phyloP scores from a whole-genome alignment of 2,329 filamentous ascomycete genomes.

The Aureobasidium sp. region DNA sequence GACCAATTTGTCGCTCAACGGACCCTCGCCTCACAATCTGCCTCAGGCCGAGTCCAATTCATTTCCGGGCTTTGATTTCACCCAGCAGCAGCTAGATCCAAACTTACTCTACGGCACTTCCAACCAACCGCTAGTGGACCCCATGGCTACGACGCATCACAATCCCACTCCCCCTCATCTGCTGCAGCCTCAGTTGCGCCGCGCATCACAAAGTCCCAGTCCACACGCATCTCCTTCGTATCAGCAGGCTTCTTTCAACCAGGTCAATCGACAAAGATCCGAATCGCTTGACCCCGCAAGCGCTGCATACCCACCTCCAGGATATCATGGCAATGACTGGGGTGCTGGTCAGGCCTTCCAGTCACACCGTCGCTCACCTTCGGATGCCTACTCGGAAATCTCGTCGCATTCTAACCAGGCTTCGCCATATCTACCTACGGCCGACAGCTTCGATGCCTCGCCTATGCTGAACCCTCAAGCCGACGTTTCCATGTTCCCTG shows the following conservation, averaged over 20 bases:
- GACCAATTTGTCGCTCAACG: conserved; percentile 26
- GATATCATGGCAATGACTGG: conserved; percentile 50
- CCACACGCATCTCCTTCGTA: conserved; percentile 48
- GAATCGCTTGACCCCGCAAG: conserved; percentile 54
- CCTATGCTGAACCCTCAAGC: conserved; percentile 68
- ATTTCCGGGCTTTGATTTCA: conserved; percentile 51
- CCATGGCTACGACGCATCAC: conserved; percentile 45
- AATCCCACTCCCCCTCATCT: conserved; percentile 51
- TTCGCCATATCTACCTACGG: conserved; percentile 72
- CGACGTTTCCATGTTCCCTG: conserved; percentile 67
- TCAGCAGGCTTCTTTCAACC: conserved; percentile 46
- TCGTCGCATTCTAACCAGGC: conserved; percentile 67
- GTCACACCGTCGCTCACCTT: conserved; percentile 74
- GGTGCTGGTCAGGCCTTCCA: conserved; percentile 58
- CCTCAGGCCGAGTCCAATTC: conserved; percentile 34
- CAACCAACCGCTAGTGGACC: conserved; percentile 41
- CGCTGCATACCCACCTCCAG: conserved; percentile 47
- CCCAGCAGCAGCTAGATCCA: conserved; percentile 52
- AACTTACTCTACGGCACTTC: conserved; percentile 52
- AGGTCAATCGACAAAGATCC: conserved; percentile 49
- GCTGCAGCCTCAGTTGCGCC: conserved; percentile 46
- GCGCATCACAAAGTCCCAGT: conserved; percentile 48
- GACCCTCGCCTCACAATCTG: conserved; percentile 20
- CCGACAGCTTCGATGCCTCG: conserved; percentile 80
- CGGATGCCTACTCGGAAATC: conserved; percentile 81